These are phyloP conservation scores for Xylaria sp. DNA, from an alignment of 2,329 filamentous ascomycete species.

Conservation along the genomic window DNA sequence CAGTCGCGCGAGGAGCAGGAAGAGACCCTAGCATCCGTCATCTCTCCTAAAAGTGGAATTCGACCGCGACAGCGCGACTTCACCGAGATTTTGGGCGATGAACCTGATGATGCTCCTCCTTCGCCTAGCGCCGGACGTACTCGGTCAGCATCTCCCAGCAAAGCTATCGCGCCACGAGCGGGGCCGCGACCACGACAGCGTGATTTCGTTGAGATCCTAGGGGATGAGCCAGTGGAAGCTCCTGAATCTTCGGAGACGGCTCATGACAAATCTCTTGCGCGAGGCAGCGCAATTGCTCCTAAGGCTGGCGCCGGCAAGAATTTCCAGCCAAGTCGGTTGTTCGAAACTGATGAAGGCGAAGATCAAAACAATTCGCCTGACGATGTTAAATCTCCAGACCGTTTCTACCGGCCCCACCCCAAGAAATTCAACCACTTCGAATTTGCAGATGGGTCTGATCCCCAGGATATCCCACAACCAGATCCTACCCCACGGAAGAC, in stretches of 20 bases:
- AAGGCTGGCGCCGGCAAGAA: conserved; percentile 70
- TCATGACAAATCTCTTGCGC: conserved; percentile 56
- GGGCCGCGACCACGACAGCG: conserved; percentile 69
- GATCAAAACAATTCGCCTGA: conserved; percentile 58
- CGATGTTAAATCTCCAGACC: conserved; percentile 54
- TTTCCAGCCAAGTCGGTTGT: conserved; percentile 71
- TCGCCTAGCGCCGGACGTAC: conserved; percentile 57
- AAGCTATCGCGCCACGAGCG: conserved; percentile 45
- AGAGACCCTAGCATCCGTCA: conserved; percentile 60
- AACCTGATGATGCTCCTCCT: conserved; percentile 54
- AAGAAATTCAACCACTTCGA: conserved; percentile 89
- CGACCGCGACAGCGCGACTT: conserved; percentile 74
- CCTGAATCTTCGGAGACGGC: conserved; percentile 50
- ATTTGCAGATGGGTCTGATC: conserved; percentile 74
- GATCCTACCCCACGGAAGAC: conserved; percentile 60
- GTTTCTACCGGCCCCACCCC: conserved; percentile 72
- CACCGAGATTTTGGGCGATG: conserved; percentile 76
- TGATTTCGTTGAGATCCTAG: conserved; percentile 77
- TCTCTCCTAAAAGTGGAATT: conserved; percentile 70
- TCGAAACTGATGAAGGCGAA: conserved; percentile 66
- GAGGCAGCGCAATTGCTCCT: conserved; percentile 50
- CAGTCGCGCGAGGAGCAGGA: conserved; percentile 73
- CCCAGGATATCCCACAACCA: conserved; percentile 59
- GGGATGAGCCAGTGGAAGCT: conserved; percentile 58
- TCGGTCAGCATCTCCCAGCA: conserved; percentile 52